Conservation (phyloP, 495 filamentous ascomycete genomes). For the Lophiotrema nucula region DNA sequence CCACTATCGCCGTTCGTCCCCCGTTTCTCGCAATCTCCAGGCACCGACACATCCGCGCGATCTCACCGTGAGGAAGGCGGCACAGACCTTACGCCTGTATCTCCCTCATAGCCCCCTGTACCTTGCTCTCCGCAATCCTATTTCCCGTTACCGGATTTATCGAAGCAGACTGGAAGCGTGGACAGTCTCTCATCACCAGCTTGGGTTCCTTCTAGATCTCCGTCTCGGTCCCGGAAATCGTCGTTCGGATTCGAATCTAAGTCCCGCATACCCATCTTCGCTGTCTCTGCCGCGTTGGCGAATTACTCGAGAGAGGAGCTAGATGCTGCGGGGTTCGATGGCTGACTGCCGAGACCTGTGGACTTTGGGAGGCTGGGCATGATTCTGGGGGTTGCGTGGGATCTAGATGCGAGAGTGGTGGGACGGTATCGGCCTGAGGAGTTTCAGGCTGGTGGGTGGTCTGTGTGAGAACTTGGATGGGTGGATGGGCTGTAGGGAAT, state of each 20-base stretch:
- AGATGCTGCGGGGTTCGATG: conserved; percentile 23
- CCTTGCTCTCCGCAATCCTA: background rate
- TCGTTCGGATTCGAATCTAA: background rate
- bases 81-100: background rate
- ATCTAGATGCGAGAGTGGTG: conserved; percentile 1
- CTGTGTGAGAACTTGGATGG: background rate
- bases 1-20: background rate
- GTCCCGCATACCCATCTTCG: conserved; percentile 18
- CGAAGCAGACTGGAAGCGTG: background rate
- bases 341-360: conserved; percentile 21
- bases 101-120: background rate
- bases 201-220: background rate
- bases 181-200: background rate
- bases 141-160: background rate
- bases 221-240: background rate
- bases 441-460: conserved; percentile 13
- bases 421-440: background rate
- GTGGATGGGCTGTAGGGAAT: too few species aligned
- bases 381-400: background rate
- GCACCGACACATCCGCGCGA: background rate
- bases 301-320: background rate
- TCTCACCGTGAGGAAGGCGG: background rate
- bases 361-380: conserved; percentile 13
- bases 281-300: conserved; percentile 20
- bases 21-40: background rate